Base-by-base conservation (phyloP, 2,329 filamentous ascomycete genomes). In the Monosporascus cannonballus region DNA sequence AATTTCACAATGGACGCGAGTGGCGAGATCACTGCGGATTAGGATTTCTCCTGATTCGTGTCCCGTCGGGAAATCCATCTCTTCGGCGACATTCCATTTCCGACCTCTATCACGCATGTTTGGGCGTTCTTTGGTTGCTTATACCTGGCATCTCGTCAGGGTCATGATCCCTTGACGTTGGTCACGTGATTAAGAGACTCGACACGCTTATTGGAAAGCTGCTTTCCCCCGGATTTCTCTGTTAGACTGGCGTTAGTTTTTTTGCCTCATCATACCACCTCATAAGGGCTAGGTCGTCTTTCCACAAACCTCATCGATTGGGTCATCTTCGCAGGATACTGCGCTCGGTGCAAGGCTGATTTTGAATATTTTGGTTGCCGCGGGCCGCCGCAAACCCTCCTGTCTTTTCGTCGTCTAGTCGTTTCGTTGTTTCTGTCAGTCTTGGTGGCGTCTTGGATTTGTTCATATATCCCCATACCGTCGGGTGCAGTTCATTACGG, bases 21-120 rank as follows among this genome's bases (percentile, higher is more conserved):
- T 24, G 72, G 76, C 51, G 80, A 83, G 64, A 84, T 86, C 62
- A 76, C 77, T 50, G 77, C 80, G 56, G 81, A 84, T 47, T 84
- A 73, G 71, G 50, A 50, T 38, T 37, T 22, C 48, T 39, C 24
- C 38, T 49, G 30, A 47, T 51, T 42, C 51, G 15, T 49, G 47
- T 51, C 38, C 51, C 51, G 54, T 39, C 48, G 54, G 55, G 54
- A 47, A 36, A 53, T 56, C 49, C 53, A 54, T 53, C 54, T 52
- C 53, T 48, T 44, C 27, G 20, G 36, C 37, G 47, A 46, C 11
- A 41, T 22, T 48, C 36, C 37, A 39, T 48, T 37, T 27, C 42
- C 45, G 49, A 53, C 38, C 56, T 58, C 52, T 54, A 55, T 59
- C 55, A 54, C 62, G 65, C 65, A 68, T 68, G 59, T 63, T 56